These are phyloP conservation scores for Mitragyna speciosa DNA, from an alignment of 257 asterid species.

Conservation along the genomic window DNA sequence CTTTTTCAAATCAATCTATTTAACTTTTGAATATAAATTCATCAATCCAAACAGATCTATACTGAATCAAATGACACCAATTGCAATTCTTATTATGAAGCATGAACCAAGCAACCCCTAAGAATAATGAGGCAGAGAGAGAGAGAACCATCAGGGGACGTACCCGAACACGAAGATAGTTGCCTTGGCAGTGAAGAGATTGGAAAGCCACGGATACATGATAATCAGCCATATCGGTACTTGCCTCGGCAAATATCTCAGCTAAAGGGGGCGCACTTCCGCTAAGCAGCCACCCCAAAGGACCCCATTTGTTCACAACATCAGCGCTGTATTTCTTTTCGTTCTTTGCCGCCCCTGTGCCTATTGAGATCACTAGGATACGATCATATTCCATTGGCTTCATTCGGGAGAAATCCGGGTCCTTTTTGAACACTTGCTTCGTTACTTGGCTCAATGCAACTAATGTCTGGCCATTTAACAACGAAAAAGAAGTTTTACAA, in stretches of 20 bases:
- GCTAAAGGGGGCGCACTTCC: slow-evolving; percentile 36
- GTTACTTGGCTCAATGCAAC: slow-evolving; percentile 41
- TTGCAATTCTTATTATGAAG: too few relatives aligned
- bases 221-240: slow-evolving; percentile 49
- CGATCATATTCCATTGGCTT: slow-evolving; percentile 33
- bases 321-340: slow-evolving; percentile 32
- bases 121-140: too few relatives aligned
- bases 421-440: slow-evolving; percentile 25
- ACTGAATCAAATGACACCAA: too few relatives aligned
- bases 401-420: slow-evolving; percentile 30
- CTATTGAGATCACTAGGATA: slow-evolving; percentile 43
- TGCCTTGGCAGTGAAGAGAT: slow-evolving; percentile 27
- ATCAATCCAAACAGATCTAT: too few relatives aligned
- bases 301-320: slow-evolving; percentile 40
- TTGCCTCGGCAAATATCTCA: slow-evolving; percentile 42
- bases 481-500: neutral
- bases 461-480: slow-evolving; percentile 28
- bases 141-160: neutral
- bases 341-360: slow-evolving; percentile 42
- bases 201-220: slow-evolving; percentile 42
- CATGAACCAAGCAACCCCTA: too few relatives aligned
- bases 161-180: slow-evolving; percentile 56
- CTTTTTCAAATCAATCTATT: too few relatives aligned
- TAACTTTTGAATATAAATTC: too few relatives aligned
- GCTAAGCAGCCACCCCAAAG: slow-evolving; percentile 32